A percentile compares a stretch with the other conserved stretches of the same genome.
These are phyloP conservation scores for Trypanosoma platydactyli DNA, from an alignment of 208 protist genomes.

Conservation along the genomic window DNA sequence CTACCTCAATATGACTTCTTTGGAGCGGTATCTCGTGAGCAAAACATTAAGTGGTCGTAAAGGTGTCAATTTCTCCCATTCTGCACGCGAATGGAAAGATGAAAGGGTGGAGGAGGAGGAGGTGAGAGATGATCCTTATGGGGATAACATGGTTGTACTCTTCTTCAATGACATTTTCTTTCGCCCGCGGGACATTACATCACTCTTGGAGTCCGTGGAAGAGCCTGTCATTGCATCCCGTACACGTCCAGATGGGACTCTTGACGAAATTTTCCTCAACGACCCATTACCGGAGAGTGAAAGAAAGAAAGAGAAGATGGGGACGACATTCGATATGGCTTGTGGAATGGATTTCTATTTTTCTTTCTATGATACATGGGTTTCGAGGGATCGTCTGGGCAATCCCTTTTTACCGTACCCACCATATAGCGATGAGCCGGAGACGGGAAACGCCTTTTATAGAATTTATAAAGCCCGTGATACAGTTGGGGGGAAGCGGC, in stretches of 20 bases:
- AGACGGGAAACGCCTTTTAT: slow-evolving; percentile 43
- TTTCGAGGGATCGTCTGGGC: slow-evolving; percentile 51
- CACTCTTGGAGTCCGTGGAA: slow-evolving; percentile 51
- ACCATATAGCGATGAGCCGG: slow-evolving; percentile 56
- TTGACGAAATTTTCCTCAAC: too few relatives aligned
- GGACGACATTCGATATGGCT: slow-evolving; percentile 72
- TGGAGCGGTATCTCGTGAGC: slow-evolving; percentile 1
- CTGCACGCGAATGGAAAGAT: neutral
- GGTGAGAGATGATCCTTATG: slow-evolving; percentile 11
- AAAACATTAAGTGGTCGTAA: neutral
- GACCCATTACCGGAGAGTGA: too few relatives aligned
- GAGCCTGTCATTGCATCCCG: slow-evolving; percentile 29
- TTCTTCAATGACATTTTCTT: slow-evolving; percentile 88
- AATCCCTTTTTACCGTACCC: slow-evolving; percentile 31
- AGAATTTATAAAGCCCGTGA: slow-evolving; percentile 21
- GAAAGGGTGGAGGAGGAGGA: neutral
- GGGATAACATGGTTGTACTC: slow-evolving; percentile 59
- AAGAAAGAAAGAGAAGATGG: too few relatives aligned
- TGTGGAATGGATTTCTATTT: slow-evolving; percentile 87
- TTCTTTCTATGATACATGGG: slow-evolving; percentile 77
- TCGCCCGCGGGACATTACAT: slow-evolving; percentile 54
- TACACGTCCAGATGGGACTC: slow-evolving; percentile 29
- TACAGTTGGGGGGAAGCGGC: neutral
- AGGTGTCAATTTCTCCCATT: neutral
- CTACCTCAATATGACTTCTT: neutral